Percentiles rank a stretch among this genome's conserved stretches.
Conservation (phyloP, 1,284 basidiomycete species). For the Tilletia indica region DNA sequence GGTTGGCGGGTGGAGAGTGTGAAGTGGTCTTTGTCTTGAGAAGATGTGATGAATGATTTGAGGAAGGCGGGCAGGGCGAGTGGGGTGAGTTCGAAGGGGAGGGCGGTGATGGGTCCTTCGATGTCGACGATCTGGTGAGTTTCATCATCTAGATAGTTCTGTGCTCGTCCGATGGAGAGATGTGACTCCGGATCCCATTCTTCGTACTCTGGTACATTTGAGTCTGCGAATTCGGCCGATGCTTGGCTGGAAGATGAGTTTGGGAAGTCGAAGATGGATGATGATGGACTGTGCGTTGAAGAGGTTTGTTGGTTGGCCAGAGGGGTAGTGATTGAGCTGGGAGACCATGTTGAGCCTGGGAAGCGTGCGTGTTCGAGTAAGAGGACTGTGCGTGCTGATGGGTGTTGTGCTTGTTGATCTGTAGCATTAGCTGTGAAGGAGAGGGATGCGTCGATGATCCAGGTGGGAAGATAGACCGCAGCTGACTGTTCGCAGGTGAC, state of each 20-base stretch:
- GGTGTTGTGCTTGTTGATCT: background rate
- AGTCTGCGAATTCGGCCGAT: too few species aligned
- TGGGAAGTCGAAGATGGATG: background rate
- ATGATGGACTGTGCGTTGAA: too few species aligned
- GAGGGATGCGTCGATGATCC: conserved; percentile 13
- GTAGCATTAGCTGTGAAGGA: background rate
- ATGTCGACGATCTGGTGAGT: background rate
- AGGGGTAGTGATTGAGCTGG: background rate
- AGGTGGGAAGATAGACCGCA: conserved; percentile 2
- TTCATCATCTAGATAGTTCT: too few species aligned
- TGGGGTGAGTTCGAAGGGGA: conserved; percentile 7
- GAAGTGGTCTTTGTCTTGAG: background rate
- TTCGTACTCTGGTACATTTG: background rate
- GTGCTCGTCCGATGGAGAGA: background rate
- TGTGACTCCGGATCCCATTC: background rate
- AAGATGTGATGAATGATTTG: background rate
- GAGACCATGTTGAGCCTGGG: conserved; percentile 3
- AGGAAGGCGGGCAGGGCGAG: conserved; percentile 7
- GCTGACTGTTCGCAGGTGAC: conserved; percentile 6
- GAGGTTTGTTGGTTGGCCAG: background rate
- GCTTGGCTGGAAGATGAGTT: background rate
- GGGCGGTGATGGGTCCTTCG: conserved; percentile 13
- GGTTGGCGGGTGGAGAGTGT: conserved; percentile 14
- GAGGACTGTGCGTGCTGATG: background rate
- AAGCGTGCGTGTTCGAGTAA: background rate